Percentiles rank a stretch among this genome's conserved stretches.
Conservation (phyloP, 768 basidiomycete genomes). For the Leccinum subgranulosum region DNA sequence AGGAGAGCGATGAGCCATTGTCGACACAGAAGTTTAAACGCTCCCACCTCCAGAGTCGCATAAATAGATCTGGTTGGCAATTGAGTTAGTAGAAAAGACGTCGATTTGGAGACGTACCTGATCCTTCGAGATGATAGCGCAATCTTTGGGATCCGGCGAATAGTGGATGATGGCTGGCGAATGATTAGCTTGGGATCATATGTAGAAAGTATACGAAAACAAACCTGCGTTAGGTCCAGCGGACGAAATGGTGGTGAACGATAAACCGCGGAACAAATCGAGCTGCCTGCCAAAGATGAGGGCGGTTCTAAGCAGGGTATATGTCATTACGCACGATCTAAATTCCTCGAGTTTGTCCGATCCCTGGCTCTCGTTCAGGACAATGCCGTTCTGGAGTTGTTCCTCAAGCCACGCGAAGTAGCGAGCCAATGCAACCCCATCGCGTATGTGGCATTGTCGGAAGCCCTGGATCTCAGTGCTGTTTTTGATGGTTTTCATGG, state of each 20-base stretch:
- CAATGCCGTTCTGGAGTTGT: slow-evolving; percentile 57
- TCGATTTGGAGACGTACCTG: slow-evolving; percentile 41
- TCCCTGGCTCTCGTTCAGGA: slow-evolving; percentile 75
- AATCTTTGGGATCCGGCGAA: slow-evolving; percentile 68
- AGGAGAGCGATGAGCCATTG: neutral
- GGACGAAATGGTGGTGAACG: slow-evolving; percentile 90
- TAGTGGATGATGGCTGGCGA: slow-evolving; percentile 89
- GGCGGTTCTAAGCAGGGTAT: neutral
- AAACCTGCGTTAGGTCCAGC: slow-evolving; percentile 89
- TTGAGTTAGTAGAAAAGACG: slow-evolving; percentile 31
- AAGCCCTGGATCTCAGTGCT: slow-evolving; percentile 84
- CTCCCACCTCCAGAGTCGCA: slow-evolving; percentile 82
- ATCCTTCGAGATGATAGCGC: slow-evolving; percentile 71
- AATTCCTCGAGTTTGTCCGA: slow-evolving; percentile 77
- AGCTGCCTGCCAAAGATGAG: slow-evolving; percentile 52
- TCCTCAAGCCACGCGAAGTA: slow-evolving; percentile 98
- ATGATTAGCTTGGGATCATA: neutral
- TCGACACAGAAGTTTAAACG: neutral
- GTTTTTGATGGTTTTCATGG: slow-evolving; percentile 82
- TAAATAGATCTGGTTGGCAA: slow-evolving; percentile 55
- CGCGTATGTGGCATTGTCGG: slow-evolving; percentile 82
- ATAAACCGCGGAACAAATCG: slow-evolving; percentile 78
- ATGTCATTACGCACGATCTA: slow-evolving; percentile 59
- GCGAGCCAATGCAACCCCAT: slow-evolving; percentile 80
- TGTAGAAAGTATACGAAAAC: slow-evolving; percentile 13